Conservation (phyloP, 2,329 filamentous ascomycete species). For the Stemphylium beticola region DNA sequence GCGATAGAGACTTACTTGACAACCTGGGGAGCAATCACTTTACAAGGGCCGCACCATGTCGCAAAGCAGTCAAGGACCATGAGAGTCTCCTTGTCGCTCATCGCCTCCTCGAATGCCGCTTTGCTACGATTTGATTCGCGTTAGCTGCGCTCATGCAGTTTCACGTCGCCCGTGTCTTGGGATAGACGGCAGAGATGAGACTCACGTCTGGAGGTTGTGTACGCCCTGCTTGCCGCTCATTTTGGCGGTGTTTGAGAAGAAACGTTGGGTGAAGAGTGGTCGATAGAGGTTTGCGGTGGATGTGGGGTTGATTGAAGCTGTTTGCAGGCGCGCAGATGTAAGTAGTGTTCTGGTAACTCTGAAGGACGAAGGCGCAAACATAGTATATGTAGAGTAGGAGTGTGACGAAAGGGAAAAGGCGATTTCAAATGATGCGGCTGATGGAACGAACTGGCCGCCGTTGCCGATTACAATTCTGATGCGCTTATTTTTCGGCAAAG, state of each 20-base stretch:
- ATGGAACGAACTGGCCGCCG: slow-evolving; percentile 44
- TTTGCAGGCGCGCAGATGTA: slow-evolving; percentile 48
- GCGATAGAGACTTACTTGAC: slow-evolving; percentile 59
- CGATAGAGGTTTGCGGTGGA: slow-evolving; percentile 40
- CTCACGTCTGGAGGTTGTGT: slow-evolving; percentile 57
- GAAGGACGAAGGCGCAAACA: slow-evolving; percentile 48
- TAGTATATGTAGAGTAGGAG: slow-evolving; percentile 42
- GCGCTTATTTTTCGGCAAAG: slow-evolving; percentile 42
- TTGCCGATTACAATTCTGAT: slow-evolving; percentile 39
- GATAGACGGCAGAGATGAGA: slow-evolving; percentile 17
- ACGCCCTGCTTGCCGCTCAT: slow-evolving; percentile 54
- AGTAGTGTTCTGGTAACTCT: slow-evolving; percentile 51
- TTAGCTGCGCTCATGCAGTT: slow-evolving; percentile 14
- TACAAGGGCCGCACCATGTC: slow-evolving; percentile 94
- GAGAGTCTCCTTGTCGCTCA: slow-evolving; percentile 61
- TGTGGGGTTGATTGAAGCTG: slow-evolving; percentile 40
- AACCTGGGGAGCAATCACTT: slow-evolving; percentile 80
- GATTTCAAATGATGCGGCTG: slow-evolving; percentile 45
- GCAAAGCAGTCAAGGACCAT: slow-evolving; percentile 88
- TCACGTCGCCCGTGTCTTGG: slow-evolving; percentile 18
- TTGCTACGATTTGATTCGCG: slow-evolving; percentile 54
- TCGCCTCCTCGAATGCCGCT: slow-evolving; percentile 63
- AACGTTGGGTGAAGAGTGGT: slow-evolving; percentile 41
- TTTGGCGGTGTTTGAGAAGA: slow-evolving; percentile 52
- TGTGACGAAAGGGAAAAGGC: slow-evolving; percentile 24